Conservation (phyloP, 306 rosid species). For the Carpinus viminea region DNA sequence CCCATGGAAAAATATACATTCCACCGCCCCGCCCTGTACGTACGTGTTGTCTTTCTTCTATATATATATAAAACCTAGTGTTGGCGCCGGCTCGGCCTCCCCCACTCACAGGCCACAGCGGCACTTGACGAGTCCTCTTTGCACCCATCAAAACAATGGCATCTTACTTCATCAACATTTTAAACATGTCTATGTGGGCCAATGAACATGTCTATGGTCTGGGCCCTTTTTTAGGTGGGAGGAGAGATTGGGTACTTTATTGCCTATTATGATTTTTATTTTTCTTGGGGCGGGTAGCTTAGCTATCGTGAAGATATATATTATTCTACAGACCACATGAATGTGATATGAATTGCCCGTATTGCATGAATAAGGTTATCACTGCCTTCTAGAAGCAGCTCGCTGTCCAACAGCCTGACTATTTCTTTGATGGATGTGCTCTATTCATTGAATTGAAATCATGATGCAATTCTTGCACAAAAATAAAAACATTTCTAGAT, state of each 20-base stretch:
- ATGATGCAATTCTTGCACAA: neutral
- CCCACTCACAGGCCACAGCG: neutral
- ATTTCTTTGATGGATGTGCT: neutral
- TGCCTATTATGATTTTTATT: neutral
- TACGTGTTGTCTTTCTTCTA: too few species aligned
- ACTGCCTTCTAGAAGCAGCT: neutral
- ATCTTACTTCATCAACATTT: neutral
- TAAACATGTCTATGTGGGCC: neutral
- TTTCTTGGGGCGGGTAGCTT: neutral
- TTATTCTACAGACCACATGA: neutral
- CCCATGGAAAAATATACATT: neutral
- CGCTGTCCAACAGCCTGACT: neutral
- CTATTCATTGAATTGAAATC: neutral
- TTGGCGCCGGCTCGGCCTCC: constrained; percentile 28
- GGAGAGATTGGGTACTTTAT: too few species aligned
- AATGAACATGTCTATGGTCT: neutral
- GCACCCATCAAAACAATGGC: neutral
- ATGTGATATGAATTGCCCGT: too few species aligned
- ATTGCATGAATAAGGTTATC: too few species aligned
- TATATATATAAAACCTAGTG: constrained; percentile 10
- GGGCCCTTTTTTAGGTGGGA: too few species aligned
- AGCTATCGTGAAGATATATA: neutral
- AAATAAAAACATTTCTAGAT: neutral
- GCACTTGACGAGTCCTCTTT: neutral
- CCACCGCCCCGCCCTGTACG: constrained; percentile 20